phyloP scores from a whole-genome alignment of 768 basidiomycete genomes.

The Stropharia rugosoannulata region DNA sequence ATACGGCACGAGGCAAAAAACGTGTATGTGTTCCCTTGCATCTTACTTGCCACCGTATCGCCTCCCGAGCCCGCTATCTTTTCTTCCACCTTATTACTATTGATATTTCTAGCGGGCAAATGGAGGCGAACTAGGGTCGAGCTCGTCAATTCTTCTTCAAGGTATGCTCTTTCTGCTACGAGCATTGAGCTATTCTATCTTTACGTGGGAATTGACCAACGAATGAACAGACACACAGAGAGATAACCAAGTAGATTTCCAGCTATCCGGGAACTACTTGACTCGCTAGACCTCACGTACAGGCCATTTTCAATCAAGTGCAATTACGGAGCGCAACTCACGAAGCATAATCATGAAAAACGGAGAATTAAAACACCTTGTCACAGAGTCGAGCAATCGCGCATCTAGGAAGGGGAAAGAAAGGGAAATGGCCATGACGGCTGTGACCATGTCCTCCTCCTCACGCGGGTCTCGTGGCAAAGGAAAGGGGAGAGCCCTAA shows the following conservation, averaged over 20 bases:
- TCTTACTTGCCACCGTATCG: slow-evolving; percentile 19
- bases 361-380: slow-evolving; percentile 16
- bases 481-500: slow-evolving; percentile 18
- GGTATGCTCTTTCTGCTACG: slow-evolving; percentile 20
- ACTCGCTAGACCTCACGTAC: slow-evolving; percentile 5
- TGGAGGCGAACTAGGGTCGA: slow-evolving; percentile 26
- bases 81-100: slow-evolving; percentile 20
- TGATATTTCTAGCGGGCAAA: slow-evolving; percentile 25
- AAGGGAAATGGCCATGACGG: slow-evolving; percentile 5
- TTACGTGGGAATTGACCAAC: slow-evolving; percentile 5
- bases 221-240: slow-evolving; percentile 27
- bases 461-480: slow-evolving; percentile 15
- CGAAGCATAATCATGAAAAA: slow-evolving; percentile 20
- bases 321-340: slow-evolving; percentile 2
- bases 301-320: slow-evolving; percentile 7
- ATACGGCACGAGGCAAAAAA: slow-evolving; percentile 35
- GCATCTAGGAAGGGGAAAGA: slow-evolving; percentile 19
- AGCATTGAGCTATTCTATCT: slow-evolving; percentile 4
- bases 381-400: slow-evolving; percentile 16
- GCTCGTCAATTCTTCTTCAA: slow-evolving; percentile 40
- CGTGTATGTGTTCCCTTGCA: slow-evolving; percentile 31
- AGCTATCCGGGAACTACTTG: slow-evolving; percentile 16
- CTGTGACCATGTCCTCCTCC: slow-evolving; percentile 3
- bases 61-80: slow-evolving; percentile 28
- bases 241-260: slow-evolving; percentile 32